phyloP scores from a whole-genome alignment of 1,139 yeast genomes.

The Diutina siamensis region DNA sequence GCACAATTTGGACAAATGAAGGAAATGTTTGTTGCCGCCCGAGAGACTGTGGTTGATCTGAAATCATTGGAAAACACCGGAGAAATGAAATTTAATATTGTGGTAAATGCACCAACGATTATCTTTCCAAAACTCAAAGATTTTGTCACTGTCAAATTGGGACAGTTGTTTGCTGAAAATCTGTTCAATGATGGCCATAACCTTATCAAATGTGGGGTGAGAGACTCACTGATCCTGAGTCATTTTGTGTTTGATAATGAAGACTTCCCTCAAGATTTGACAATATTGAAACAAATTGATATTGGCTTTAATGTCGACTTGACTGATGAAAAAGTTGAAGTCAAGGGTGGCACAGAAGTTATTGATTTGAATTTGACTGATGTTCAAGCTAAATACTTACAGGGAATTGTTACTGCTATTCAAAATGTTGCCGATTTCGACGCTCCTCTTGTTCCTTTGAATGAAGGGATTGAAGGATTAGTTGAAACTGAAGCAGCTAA shows the following conservation, averaged over 20 bases:
- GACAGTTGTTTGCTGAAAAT: conserved; percentile 71
- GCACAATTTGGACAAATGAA: conserved; percentile 80
- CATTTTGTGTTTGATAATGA: conserved; percentile 29
- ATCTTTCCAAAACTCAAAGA: conserved; percentile 67
- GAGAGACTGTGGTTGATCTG: conserved; percentile 67
- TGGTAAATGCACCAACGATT: conserved; percentile 71
- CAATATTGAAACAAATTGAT: conserved; percentile 58
- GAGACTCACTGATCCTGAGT: conserved; percentile 24
- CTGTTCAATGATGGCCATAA: conserved; percentile 38
- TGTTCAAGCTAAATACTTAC: conserved; percentile 52
- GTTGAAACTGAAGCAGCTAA: background rate
- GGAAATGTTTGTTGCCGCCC: conserved; percentile 71
- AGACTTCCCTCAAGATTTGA: conserved; percentile 40
- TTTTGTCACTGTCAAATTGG: conserved; percentile 60
- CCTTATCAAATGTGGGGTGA: conserved; percentile 51
- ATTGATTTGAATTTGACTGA: conserved; percentile 65
- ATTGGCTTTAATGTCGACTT: conserved; percentile 51
- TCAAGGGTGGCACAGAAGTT: conserved; percentile 55
- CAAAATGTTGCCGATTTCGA: background rate
- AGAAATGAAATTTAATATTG: conserved; percentile 56
- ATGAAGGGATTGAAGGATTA: background rate
- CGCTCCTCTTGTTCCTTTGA: background rate
- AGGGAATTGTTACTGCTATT: conserved; percentile 17
- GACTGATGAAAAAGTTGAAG: conserved; percentile 40
- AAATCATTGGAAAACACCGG: conserved; percentile 47